Percentiles rank a stretch among this genome's conserved stretches.
phyloP scores from a whole-genome alignment of 228 moss, liverwort and hornwort genomes.

The Sphagnum magellanicum region DNA sequence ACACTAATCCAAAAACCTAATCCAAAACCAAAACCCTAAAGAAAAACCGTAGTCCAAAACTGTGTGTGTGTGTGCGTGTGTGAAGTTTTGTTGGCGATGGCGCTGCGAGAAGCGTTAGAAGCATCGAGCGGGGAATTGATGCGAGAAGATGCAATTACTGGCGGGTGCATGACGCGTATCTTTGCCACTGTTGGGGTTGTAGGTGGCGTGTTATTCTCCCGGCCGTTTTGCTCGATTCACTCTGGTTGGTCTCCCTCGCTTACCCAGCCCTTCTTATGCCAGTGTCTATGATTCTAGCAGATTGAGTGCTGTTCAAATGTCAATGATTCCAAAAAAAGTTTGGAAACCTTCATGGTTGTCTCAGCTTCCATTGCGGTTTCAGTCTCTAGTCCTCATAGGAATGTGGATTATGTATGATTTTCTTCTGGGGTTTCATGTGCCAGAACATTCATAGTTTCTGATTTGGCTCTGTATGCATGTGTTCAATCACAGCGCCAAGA shows the following conservation, averaged over 20 bases:
- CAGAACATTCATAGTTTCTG: neutral
- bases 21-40: too few species aligned
- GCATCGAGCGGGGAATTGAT: slow-evolving; percentile 73
- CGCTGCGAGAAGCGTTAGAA: slow-evolving; percentile 55
- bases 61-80: too few species aligned
- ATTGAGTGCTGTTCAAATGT: too few species aligned
- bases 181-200: slow-evolving; percentile 65
- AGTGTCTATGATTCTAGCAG: too few species aligned
- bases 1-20: too few species aligned
- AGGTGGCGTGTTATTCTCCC: slow-evolving; percentile 58
- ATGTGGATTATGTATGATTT: too few species aligned
- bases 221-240: slow-evolving; percentile 79
- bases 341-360: too few species aligned
- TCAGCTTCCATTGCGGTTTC: too few species aligned
- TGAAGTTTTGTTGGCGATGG: slow-evolving; percentile 23
- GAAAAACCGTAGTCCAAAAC: too few species aligned
- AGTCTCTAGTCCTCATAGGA: too few species aligned
- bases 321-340: too few species aligned
- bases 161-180: slow-evolving; percentile 73
- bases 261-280: too few species aligned
- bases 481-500: slow-evolving; percentile 69
- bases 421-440: neutral
- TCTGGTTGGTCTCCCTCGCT: slow-evolving; percentile 46
- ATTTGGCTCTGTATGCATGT: neutral
- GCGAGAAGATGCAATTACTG: slow-evolving; percentile 87